Evolutionary conservation across 2,329 filamentous ascomycete species (phyloP).

Genomic region (Ceratocystis eucalypticola): DNA sequence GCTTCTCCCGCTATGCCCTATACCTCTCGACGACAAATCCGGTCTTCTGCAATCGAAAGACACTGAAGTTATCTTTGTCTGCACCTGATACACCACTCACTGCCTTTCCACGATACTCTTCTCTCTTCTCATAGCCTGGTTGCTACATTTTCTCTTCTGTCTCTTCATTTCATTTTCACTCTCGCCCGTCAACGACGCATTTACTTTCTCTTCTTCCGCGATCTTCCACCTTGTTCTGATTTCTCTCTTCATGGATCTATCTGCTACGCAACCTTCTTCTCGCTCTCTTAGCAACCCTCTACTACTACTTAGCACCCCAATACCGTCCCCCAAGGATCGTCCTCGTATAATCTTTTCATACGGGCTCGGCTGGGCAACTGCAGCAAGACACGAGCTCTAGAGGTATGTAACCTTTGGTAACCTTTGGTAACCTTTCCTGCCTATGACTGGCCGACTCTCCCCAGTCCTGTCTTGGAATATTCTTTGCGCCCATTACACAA

Average conservation of each 20-base stretch:
- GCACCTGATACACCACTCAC: not conserved
- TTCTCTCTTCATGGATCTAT: not conserved
- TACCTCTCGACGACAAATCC: not conserved
- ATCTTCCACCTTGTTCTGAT: not conserved
- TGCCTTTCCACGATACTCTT: not conserved
- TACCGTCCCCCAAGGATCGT: not conserved
- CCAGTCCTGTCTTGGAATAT: not conserved
- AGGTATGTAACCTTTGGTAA: not conserved
- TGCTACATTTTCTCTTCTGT: conserved; percentile 5
- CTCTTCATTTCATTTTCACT: not conserved
- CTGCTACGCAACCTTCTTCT: not conserved
- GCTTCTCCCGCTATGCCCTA: not conserved
- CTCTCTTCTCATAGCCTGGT: conserved; percentile 12
- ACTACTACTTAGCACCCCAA: not conserved
- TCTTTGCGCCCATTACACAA: conserved; percentile 4
- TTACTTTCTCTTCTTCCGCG: not conserved
- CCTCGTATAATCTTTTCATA: not conserved
- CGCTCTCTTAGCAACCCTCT: not conserved
- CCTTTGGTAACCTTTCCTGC: not conserved
- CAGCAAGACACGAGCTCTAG: conserved; percentile 5
- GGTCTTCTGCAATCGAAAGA: not conserved
- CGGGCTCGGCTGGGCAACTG: not conserved
- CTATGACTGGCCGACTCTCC: not conserved
- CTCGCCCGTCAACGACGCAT: not conserved
- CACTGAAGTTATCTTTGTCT: not conserved